Evolutionary conservation across 2,329 filamentous ascomycete genomes (phyloP), one percentile per base, ranked within the genome.

Genomic region (Periglandula ipomoeae): DNA sequence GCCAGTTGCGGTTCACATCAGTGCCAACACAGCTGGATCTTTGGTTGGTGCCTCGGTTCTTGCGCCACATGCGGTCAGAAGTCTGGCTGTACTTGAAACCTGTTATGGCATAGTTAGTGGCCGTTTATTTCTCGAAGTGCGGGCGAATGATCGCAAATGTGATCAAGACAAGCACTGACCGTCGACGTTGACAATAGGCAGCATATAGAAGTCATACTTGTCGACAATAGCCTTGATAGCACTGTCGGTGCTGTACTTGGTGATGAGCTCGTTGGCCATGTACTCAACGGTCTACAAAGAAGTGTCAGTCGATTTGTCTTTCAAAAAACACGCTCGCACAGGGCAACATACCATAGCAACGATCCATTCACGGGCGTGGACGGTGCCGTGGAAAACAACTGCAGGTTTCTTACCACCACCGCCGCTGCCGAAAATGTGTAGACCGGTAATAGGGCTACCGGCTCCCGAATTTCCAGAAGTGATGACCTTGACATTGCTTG

Each of bases 191-290:
- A 80, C 77, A 22, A 82, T 65, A 3, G 80, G 79, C 52, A 83
- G 71, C 55, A 85, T 73, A 61, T 82, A 84, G 55, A 82, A 82
- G 63, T 86, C 83, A 58, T 81, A 83, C 48, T 70, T 76, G 61
- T 84, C 72, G 22, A 84, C 69, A 47, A 77, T 71, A 1, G 62
- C 58, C 35, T 61, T 68, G 35, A 73, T 59, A 3, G 64, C 59
- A n/a, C 64, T 55, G 13, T 64, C 58, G 17, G 61, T 61, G 27
- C 57, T 58, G 55, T 77, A 78, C 44, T 70, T 68, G 32, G 65
- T 65, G 17, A 80, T 62, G 27, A 82, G 65, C 17, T 68, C 62
- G 52, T 71, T 72, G 9, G 72, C 69, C 15, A 78, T 62, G 58
- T 78, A 81, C 58, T 81, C 77, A 37, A 71, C 66, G 5, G 68